These are phyloP conservation scores for Actinomortierella wolfii DNA, from an alignment of 371 early-diverging fungal genomes.

Conservation along the genomic window DNA sequence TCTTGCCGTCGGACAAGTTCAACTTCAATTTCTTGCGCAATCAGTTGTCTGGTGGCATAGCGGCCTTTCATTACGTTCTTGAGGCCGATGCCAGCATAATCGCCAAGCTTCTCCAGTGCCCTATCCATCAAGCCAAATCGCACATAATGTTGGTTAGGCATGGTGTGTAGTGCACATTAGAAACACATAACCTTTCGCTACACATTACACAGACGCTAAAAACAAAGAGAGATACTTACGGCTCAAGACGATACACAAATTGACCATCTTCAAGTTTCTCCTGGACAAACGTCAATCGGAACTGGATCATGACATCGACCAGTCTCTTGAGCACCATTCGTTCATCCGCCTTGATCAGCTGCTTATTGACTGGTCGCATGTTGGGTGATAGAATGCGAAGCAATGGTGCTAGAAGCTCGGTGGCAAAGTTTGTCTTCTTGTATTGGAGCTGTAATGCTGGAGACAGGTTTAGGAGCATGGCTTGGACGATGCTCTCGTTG, in stretches of 20 bases:
- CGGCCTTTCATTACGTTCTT: conserved; percentile 60
- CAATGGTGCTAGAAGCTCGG: conserved; percentile 70
- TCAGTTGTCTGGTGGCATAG: conserved; percentile 79
- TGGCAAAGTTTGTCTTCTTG: conserved; percentile 50
- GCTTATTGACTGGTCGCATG: conserved; percentile 68
- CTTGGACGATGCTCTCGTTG: conserved; percentile 59
- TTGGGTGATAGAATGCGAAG: conserved; percentile 80
- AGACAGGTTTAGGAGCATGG: conserved; percentile 58
- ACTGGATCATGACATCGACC: conserved; percentile 74
- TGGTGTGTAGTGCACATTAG: not conserved
- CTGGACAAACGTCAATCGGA: conserved; percentile 76
- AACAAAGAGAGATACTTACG: conserved; percentile 58
- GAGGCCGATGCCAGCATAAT: conserved; percentile 46
- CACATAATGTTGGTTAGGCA: not conserved
- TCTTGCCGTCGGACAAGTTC: conserved; percentile 63
- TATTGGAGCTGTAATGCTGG: conserved; percentile 54
- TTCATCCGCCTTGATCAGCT: conserved; percentile 77
- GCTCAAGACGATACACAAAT: conserved; percentile 74
- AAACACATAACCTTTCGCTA: not conserved
- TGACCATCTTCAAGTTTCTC: conserved; percentile 73
- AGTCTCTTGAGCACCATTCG: conserved; percentile 60
- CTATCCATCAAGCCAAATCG: conserved; percentile 30
- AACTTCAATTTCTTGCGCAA: conserved; percentile 76
- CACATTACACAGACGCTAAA: conserved; percentile 3
- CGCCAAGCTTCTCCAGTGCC: conserved; percentile 60